phyloP scores from a whole-genome alignment of 225 moss, liverwort and hornwort species.

The Physcomitrellopsis africana region DNA sequence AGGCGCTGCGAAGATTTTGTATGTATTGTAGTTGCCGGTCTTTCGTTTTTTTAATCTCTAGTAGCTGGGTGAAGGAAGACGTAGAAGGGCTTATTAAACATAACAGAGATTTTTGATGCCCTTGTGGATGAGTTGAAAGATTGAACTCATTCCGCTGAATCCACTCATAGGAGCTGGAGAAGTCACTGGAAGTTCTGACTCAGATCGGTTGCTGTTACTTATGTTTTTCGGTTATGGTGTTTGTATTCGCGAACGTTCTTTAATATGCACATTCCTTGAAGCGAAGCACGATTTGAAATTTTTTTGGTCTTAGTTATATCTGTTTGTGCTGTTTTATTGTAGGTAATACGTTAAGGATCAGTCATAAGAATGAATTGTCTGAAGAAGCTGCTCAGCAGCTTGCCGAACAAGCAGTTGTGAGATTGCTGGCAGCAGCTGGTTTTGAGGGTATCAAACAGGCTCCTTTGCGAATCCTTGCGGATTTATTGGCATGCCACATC shows the following conservation, averaged over 20 bases:
- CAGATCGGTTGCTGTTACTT: slow-evolving; percentile 12
- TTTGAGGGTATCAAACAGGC: slow-evolving; percentile 79
- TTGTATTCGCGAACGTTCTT: not conserved
- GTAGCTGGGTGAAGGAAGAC: slow-evolving; percentile 26
- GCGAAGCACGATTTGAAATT: not conserved
- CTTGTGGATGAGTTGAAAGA: slow-evolving; percentile 25
- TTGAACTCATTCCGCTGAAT: slow-evolving; percentile 3
- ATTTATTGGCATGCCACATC: slow-evolving; percentile 57
- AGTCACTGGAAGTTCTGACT: slow-evolving; percentile 27
- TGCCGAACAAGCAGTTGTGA: slow-evolving; percentile 68
- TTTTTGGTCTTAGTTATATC: slow-evolving; percentile 22
- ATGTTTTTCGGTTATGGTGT: slow-evolving; percentile 29
- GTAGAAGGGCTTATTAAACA: slow-evolving; percentile 15
- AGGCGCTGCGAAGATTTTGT: slow-evolving; percentile 14
- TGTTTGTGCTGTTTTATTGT: slow-evolving; percentile 29
- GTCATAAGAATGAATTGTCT: slow-evolving; percentile 37
- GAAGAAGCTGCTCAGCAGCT: slow-evolving; percentile 64
- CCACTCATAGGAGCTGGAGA: slow-evolving; percentile 30
- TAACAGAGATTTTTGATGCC: slow-evolving; percentile 22
- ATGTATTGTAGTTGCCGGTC: slow-evolving; percentile 26
- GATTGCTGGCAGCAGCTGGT: slow-evolving; percentile 68
- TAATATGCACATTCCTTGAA: slow-evolving; percentile 15
- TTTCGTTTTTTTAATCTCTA: slow-evolving; percentile 22
- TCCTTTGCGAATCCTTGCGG: slow-evolving; percentile 64
- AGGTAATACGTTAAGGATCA: slow-evolving; percentile 34